Percentiles rank a stretch among this genome's conserved stretches.
Evolutionary conservation across 208 protist species (phyloP).

Genomic region (Trypanosomatidae sp.): DNA sequence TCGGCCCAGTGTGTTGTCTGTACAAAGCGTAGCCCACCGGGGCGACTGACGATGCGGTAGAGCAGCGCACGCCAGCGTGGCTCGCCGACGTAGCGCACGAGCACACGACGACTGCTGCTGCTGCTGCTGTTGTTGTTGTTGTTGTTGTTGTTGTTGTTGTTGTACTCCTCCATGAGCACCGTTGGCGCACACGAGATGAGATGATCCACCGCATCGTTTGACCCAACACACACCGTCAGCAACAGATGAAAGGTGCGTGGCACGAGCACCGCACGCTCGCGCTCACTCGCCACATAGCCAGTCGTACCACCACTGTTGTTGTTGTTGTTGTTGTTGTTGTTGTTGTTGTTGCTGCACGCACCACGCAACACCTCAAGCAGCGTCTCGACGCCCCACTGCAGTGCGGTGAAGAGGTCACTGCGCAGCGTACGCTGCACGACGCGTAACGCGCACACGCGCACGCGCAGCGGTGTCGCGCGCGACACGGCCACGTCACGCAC

Average conservation of each 20-base stretch:
- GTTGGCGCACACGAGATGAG: slow-evolving; percentile 70
- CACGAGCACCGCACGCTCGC: no score
- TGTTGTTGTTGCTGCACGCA: slow-evolving; percentile 51
- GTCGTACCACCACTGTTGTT: no score
- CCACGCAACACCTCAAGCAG: slow-evolving; percentile 68
- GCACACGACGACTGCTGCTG: no score
- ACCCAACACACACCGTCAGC: slow-evolving; percentile 75
- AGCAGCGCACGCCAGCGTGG: slow-evolving; percentile 46
- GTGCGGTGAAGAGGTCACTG: slow-evolving; percentile 75
- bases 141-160: slow-evolving; percentile 19
- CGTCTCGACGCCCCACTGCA: slow-evolving; percentile 81
- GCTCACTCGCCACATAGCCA: no score
- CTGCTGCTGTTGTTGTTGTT: slow-evolving; percentile 39
- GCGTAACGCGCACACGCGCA: slow-evolving; percentile 65
- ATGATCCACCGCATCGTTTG: slow-evolving; percentile 73
- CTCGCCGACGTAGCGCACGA: no score
- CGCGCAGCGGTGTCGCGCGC: slow-evolving; percentile 34
- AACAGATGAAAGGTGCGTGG: slow-evolving; percentile 72
- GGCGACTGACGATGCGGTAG: slow-evolving; percentile 66
- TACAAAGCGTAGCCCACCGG: slow-evolving; percentile 71
- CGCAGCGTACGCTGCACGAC: slow-evolving; percentile 67
- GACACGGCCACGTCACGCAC: slow-evolving; percentile 51
- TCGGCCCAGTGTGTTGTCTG: slow-evolving; percentile 80
- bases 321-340: no score
- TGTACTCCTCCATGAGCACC: slow-evolving; percentile 75